These are phyloP conservation scores for Neofusicoccum parvum DNA, from an alignment of 2,329 filamentous ascomycete species.

Conservation along the genomic window DNA sequence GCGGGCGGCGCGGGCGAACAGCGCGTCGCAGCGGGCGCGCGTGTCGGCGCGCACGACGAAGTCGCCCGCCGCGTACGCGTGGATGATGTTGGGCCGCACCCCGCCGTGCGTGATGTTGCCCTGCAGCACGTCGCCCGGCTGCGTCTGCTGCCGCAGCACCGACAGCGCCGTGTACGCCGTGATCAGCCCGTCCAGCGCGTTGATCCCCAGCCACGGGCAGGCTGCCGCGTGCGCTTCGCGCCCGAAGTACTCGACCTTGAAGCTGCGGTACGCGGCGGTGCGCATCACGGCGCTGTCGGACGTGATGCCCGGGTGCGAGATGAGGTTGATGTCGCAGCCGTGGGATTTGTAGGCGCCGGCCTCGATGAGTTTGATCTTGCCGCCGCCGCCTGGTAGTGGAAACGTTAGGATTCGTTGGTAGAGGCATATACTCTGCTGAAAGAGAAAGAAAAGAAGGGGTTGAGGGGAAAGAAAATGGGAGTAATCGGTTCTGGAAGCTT, in stretches of 20 bases:
- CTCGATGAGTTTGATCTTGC: constrained; percentile 50
- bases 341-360: constrained; percentile 45
- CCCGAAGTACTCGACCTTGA: constrained; percentile 55
- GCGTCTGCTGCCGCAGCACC: constrained; percentile 43
- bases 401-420: neutral
- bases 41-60: constrained; percentile 41
- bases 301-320: constrained; percentile 38
- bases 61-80: constrained; percentile 40
- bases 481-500: neutral
- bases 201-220: constrained; percentile 34
- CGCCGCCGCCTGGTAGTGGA: constrained; percentile 39
- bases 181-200: constrained; percentile 36
- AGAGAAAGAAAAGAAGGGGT: neutral
- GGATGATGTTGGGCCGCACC: constrained; percentile 41
- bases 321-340: constrained; percentile 29
- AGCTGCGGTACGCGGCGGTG: constrained; percentile 54
- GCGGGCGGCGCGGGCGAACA: constrained; percentile 35
- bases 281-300: constrained; percentile 52
- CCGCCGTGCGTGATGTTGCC: constrained; percentile 35
- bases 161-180: constrained; percentile 31
- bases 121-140: constrained; percentile 43
- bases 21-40: constrained; percentile 31
- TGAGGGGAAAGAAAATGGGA: neutral
- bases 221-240: constrained; percentile 42
- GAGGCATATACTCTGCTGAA: neutral